Conservation (phyloP, 2,329 filamentous ascomycete genomes). For the Penicillium sp. region DNA sequence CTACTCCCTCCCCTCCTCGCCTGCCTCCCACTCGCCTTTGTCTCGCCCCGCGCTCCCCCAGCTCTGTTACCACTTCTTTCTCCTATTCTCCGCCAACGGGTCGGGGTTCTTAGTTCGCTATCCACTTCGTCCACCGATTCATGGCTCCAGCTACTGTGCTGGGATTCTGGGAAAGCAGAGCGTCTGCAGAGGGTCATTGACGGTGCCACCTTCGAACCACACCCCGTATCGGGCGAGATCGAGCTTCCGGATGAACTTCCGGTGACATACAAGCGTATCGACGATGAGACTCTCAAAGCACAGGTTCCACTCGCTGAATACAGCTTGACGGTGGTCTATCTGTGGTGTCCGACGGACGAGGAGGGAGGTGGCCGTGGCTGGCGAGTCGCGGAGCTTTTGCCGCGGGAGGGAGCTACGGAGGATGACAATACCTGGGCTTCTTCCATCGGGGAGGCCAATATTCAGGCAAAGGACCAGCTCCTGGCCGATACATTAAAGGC, state of each 20-base stretch:
- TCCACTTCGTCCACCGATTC: conserved; percentile 44
- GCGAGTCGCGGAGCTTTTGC: conserved; percentile 59
- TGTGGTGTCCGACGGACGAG: conserved; percentile 60
- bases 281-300: conserved; percentile 60
- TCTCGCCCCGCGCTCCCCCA: conserved; percentile 58
- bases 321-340: conserved; percentile 53
- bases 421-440: conserved; percentile 52
- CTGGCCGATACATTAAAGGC: conserved; percentile 36
- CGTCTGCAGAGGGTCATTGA: conserved; percentile 54
- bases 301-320: conserved; percentile 55
- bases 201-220: conserved; percentile 57
- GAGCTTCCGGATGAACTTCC: conserved; percentile 58
- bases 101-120: conserved; percentile 54
- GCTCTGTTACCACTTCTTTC: conserved; percentile 60
- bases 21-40: conserved; percentile 60
- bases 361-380: conserved; percentile 53
- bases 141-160: conserved; percentile 60
- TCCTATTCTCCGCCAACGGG: conserved; percentile 61
- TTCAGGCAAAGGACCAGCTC: conserved; percentile 38
- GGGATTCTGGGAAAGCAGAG: conserved; percentile 53
- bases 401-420: conserved; percentile 49
- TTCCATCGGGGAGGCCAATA: conserved; percentile 55
- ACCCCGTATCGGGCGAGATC: conserved; percentile 63
- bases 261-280: conserved; percentile 56
- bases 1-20: conserved; percentile 62